Conservation (phyloP, 2,329 filamentous ascomycete species). For the Talaromyces sp. region DNA sequence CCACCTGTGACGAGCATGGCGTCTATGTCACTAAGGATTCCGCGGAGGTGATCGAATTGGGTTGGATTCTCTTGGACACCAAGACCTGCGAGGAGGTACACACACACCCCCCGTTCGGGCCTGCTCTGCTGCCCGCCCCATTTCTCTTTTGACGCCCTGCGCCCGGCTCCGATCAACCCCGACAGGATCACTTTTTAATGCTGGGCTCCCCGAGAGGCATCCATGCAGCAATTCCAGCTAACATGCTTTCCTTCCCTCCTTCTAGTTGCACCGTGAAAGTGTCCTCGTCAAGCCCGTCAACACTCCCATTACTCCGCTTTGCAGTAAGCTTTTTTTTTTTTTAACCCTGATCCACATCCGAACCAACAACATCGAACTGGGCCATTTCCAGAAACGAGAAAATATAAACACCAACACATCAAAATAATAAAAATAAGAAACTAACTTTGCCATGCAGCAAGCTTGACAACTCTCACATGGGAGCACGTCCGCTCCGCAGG, state of each 20-base stretch:
- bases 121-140: constrained; percentile 9
- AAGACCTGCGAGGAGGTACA: constrained; percentile 91
- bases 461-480: constrained; percentile 96
- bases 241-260: constrained; percentile 16
- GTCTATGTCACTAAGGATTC: constrained; percentile 99
- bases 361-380: background rate
- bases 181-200: no score
- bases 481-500: constrained; percentile 98
- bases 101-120: constrained; percentile 14
- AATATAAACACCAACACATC: background rate
- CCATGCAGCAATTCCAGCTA: constrained; percentile 24
- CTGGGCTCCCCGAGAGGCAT: no score
- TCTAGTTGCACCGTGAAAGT: constrained; percentile 87
- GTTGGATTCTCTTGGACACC: constrained; percentile 93
- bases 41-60: constrained; percentile 97
- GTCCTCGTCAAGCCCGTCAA: constrained; percentile 98
- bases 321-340: constrained; percentile 74
- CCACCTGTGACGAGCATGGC: constrained; percentile 97
- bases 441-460: constrained; percentile 62
- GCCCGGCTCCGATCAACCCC: background rate
- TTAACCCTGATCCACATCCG: background rate
- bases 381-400: no score
- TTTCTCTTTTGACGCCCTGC: constrained; percentile 13
- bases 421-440: constrained; percentile 5
- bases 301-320: constrained; percentile 96